Base-by-base conservation (phyloP, 257 asterid species). In the Fraxinus cuspidata region DNA sequence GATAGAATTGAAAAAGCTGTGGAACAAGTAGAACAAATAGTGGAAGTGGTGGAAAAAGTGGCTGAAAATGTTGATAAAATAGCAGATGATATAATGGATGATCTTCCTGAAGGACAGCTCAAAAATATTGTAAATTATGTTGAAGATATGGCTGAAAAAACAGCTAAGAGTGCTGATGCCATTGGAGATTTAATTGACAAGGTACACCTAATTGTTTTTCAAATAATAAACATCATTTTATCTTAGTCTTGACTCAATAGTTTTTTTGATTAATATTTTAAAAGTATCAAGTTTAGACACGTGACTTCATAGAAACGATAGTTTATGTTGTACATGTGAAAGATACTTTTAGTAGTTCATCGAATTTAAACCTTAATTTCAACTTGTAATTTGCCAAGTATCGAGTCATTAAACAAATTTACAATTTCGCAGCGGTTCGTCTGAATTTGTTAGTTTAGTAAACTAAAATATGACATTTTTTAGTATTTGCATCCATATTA, bases 11-110 rank as follows among this genome's bases (percentile, higher is more conserved):
- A 75, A 13, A 77, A 1, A 0, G 81, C 84, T 8, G 86, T 92
- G 3, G 86, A 92, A 25, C 80, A 78, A 5, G 87, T 90, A 18
- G 97, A 90, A 77, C 25, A 90, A 15, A 71, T 90, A 4, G 89
- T 78, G 64, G 96, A 91, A 72, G 87, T 78, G 28, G 92, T 89
- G 49, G 97, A 92, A 65, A 84, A 85, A 72, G 91, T 90, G 83
- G 96, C 96, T 9, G 88, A 28, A 68, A 74, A 63, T 51, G 90
- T 91, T 15, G 94, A 91, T 74, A 86, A 87, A 31, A 80, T 86
- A 2, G 86, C 90, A 0, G 97, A 92, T 42, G 79, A 82, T 40
- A 70, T 90, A 13, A 82, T 51, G 70, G 82, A 84, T 9, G 90
- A 86, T 77, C 87, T 92, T 11, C 97, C 97, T 0, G 80, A 85